Conservation (phyloP, 1,284 basidiomycete species). For the Marasmius oreades region DNA sequence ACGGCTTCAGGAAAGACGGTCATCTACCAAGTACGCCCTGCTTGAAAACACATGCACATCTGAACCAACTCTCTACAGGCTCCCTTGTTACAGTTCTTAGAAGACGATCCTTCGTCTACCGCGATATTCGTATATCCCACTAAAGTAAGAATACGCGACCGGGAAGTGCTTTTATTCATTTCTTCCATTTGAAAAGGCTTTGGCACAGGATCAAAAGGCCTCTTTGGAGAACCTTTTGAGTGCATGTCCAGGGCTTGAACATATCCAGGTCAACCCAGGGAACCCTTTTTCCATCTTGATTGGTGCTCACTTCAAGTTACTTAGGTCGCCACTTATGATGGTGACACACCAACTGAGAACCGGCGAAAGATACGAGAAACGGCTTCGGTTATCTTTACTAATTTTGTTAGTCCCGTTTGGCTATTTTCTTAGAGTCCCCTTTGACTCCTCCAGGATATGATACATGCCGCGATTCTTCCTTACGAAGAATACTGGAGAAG, state of each 20-base stretch:
- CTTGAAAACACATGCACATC: not conserved
- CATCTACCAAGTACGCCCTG: conserved; percentile 71
- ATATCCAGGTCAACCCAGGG: conserved; percentile 50
- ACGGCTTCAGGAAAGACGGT: conserved; percentile 92
- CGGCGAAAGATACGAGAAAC: conserved; percentile 58
- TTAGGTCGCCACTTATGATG: conserved; percentile 81
- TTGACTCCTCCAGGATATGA: conserved; percentile 62
- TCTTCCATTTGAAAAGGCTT: conserved; percentile 47
- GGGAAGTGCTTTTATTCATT: not conserved
- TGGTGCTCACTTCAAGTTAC: not conserved
- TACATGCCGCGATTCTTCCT: conserved; percentile 84
- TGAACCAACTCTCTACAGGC: conserved; percentile 41
- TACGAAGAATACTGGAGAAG: conserved; percentile 83
- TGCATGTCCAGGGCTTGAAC: conserved; percentile 59
- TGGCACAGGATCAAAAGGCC: conserved; percentile 84
- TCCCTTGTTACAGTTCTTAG: conserved; percentile 69
- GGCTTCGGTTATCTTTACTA: conserved; percentile 72
- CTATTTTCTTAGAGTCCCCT: not conserved
- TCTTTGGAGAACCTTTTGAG: conserved; percentile 67
- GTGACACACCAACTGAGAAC: conserved; percentile 75
- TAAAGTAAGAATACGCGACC: conserved; percentile 46
- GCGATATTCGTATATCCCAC: conserved; percentile 91
- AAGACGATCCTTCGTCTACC: conserved; percentile 58
- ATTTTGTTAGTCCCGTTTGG: conserved; percentile 50
- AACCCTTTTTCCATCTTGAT: not conserved